phyloP scores from a whole-genome alignment of 306 rosid species.

The Cucumis hystrix region DNA sequence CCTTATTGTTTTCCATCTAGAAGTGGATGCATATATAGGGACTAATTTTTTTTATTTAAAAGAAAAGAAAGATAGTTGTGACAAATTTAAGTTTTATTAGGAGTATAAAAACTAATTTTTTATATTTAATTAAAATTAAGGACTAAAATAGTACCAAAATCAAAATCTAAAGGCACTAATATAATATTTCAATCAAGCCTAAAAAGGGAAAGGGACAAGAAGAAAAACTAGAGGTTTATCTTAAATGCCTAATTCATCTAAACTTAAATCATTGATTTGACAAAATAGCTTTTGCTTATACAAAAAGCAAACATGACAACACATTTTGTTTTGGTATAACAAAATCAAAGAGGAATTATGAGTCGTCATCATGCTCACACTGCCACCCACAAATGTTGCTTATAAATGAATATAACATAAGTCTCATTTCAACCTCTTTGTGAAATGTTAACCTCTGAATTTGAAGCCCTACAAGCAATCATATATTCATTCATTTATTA shows the following conservation, averaged over 20 bases:
- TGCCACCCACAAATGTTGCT: background rate
- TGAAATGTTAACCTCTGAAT: background rate
- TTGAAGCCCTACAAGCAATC: background rate
- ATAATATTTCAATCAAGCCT: too few relatives aligned
- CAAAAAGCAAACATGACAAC: background rate
- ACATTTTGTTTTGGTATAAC: background rate
- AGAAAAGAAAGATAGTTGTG: too few relatives aligned
- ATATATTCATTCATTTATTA: background rate
- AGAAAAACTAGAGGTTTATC: background rate
- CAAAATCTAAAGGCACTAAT: too few relatives aligned
- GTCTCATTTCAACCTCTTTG: background rate
- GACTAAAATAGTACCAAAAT: too few relatives aligned
- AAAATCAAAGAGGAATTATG: background rate
- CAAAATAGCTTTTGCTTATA: background rate
- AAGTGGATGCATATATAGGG: too few relatives aligned
- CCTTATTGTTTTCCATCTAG: too few relatives aligned
- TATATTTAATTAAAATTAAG: too few relatives aligned
- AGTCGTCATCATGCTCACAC: background rate
- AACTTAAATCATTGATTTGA: background rate
- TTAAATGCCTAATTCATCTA: background rate
- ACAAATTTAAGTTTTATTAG: too few relatives aligned
- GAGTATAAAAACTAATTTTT: too few relatives aligned
- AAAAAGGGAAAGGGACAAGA: background rate
- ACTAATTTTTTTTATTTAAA: too few relatives aligned
- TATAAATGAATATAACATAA: background rate